Conservation (phyloP, 805 yeast species). For the Komagataella kurtzmanii region DNA sequence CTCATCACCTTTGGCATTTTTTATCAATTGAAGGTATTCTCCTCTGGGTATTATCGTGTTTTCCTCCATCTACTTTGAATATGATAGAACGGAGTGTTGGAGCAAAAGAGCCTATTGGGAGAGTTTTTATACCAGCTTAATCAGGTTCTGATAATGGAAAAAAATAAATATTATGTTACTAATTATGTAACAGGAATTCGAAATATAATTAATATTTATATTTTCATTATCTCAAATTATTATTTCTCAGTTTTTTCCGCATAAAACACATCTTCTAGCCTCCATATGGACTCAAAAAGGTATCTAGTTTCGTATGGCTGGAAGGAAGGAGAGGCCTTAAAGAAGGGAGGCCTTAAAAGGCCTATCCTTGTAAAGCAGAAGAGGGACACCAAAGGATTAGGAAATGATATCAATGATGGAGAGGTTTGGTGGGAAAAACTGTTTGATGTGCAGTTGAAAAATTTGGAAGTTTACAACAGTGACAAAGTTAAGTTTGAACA, state of each 20-base stretch:
- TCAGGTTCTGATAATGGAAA: neutral
- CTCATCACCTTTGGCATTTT: neutral
- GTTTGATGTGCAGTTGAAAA: slow-evolving; percentile 85
- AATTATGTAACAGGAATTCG: too few relatives aligned
- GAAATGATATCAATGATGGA: slow-evolving; percentile 59
- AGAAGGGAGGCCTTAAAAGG: slow-evolving; percentile 64
- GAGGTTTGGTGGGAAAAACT: slow-evolving; percentile 97
- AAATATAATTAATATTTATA: too few relatives aligned
- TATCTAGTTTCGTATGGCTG: slow-evolving; percentile 79
- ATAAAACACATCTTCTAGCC: neutral
- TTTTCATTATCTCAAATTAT: neutral
- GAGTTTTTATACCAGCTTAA: too few relatives aligned
- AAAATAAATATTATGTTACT: too few relatives aligned
- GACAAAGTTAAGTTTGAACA: slow-evolving; percentile 36
- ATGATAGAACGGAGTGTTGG: too few relatives aligned
- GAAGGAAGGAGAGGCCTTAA: slow-evolving; percentile 82
- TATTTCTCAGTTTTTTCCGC: neutral
- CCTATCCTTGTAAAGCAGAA: slow-evolving; percentile 88
- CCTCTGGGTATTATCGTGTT: neutral
- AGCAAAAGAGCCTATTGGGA: neutral
- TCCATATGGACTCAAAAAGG: slow-evolving; percentile 57
- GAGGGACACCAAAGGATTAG: slow-evolving; percentile 82
- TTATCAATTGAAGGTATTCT: neutral
- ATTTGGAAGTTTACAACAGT: slow-evolving; percentile 39
- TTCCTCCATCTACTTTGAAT: neutral